Conservation (phyloP, 495 filamentous ascomycete genomes). For the Rostrohypoxylon terebratum region DNA sequence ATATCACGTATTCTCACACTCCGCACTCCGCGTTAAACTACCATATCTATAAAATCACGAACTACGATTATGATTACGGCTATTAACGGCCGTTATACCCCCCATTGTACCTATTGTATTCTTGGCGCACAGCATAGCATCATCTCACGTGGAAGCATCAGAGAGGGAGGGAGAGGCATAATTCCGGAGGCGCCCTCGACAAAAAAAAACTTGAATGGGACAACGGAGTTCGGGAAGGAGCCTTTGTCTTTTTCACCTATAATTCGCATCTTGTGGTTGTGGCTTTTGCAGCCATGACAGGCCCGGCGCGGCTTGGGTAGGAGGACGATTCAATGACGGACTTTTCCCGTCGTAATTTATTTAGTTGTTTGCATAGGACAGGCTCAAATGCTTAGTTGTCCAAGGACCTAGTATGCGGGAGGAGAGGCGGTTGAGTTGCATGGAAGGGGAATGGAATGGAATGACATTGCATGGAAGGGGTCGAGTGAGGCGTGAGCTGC, state of each 20-base stretch:
- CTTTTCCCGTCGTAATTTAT: background rate
- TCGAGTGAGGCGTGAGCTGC: background rate
- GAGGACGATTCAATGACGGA: background rate
- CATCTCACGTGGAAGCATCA: background rate
- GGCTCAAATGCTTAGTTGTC: background rate
- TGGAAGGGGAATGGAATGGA: background rate
- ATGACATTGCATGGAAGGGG: background rate
- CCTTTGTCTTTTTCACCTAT: background rate
- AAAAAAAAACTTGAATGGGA: slow-evolving; percentile 9
- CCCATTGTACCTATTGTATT: background rate
- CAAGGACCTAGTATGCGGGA: background rate
- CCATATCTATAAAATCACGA: background rate
- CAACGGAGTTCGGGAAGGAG: slow-evolving; percentile 9
- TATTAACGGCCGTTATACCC: background rate
- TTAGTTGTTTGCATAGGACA: background rate
- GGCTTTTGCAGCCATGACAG: background rate
- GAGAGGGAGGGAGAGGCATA: background rate
- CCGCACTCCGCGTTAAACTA: background rate
- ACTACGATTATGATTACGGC: background rate
- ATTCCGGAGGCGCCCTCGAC: background rate
- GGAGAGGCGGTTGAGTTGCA: background rate
- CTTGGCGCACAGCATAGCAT: slow-evolving; percentile 7
- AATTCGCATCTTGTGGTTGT: background rate
- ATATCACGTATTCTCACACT: background rate
- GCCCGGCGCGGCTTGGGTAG: background rate